A percentile compares a stretch with the other conserved stretches of the same genome.
Conservation (phyloP, 139 green algal genomes). For the Tetraselmis striata region DNA sequence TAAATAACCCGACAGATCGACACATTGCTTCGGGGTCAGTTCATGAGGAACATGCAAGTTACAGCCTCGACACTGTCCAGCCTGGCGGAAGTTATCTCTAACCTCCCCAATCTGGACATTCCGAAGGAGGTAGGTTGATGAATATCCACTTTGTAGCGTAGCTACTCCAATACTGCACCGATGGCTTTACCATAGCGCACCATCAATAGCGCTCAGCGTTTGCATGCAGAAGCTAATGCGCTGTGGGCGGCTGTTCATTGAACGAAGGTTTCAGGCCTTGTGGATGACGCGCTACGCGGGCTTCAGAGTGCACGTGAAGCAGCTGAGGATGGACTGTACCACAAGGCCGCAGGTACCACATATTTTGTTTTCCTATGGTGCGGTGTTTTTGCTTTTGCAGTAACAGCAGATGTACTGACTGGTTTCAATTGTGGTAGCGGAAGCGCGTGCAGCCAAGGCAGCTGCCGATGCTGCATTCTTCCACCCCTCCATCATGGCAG, state of each 20-base stretch:
- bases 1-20: conserved; percentile 29
- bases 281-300: background rate
- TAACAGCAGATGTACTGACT: no score
- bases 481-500: conserved; percentile 45
- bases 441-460: background rate
- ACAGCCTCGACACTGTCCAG: conserved; percentile 24
- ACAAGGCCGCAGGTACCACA: background rate
- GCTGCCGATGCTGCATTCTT: conserved; percentile 41
- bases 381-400: no score
- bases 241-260: no score
- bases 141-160: no score
- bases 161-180: no score
- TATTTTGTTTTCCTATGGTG: no score
- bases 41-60: conserved; percentile 10
- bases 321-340: background rate
- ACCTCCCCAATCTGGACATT: conserved; percentile 49
- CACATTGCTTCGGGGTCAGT: conserved; percentile 14
- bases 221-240: no score
- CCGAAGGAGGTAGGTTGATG: conserved; percentile 39
- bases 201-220: background rate
- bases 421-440: no score
- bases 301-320: background rate
- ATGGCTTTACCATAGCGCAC: background rate
- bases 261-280: background rate
- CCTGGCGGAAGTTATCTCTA: conserved; percentile 25